Evolutionary conservation across 768 basidiomycete species (phyloP), one percentile per base, ranked within the genome.

Genomic region (Xerocomellus intermedius): DNA sequence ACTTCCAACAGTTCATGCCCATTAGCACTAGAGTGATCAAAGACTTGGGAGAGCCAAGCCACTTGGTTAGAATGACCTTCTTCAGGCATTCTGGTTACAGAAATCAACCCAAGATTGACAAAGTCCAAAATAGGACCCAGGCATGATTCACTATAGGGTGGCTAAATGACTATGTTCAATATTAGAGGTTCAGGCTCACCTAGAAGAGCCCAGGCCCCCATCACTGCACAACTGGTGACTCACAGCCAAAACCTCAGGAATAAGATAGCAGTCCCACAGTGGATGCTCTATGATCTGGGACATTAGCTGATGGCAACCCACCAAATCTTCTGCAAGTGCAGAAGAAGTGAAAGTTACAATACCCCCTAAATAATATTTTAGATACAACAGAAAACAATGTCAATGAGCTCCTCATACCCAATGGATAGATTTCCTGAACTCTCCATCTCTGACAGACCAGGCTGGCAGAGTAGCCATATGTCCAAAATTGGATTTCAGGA

Each of bases 281-380:
- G 83, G 85, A 62, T 91, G 88, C 38, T 78, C 74, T 51, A 74
- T 68, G 14, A 87, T 68, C 60, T 80, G 74, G 21, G 66, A 70
- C 39, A 91, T 82, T 10, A 78, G 69, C 16, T 79, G 65, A 39
- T 74, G 68, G 12, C 82, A 69, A 14, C 76, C 80, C 35, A 75
- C 48, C 6, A 82, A 81, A 63, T 86, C 77, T 35, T 81, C 77
- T 13, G 77, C 57, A 44, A 91, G 75, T 19, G 82, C 85, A 50
- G 73, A 73, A 1, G 89, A 78, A 17, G 84, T 86, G 55, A 91
- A 87, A 2, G 88, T 89, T 2, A 84, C 77, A 57, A 91, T 70
- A 4, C 90, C 90, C 45, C 90, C 90, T 91, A 54, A 17, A 26
- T 10, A 14, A 22, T 55, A 30, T 32, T 30, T 60, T 28, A 58